Evolutionary conservation across 306 rosid genomes (phyloP).

Genomic region (Lathyrus oleraceus): DNA sequence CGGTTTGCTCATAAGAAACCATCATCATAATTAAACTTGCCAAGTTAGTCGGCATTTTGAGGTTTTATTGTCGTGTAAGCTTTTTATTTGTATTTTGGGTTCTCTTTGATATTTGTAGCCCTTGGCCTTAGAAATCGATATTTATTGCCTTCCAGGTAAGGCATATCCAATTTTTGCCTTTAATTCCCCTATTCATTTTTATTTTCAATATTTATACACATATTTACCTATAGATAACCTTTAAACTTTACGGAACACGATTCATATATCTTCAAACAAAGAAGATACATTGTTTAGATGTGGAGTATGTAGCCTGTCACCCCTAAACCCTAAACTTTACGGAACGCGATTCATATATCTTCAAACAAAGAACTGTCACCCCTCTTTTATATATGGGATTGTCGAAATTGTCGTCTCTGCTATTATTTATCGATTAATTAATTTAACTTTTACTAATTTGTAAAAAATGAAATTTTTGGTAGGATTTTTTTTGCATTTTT

Average conservation of each 20-base stretch:
- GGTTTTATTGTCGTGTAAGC: neutral
- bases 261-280: neutral
- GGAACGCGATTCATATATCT: neutral
- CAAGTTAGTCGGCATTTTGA: neutral
- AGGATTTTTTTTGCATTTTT: too few relatives aligned
- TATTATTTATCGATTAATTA: too few relatives aligned
- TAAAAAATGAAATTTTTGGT: too few relatives aligned
- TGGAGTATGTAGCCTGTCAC: too few relatives aligned
- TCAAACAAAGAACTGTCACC: too few relatives aligned
- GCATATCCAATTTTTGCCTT: constrained; percentile 31
- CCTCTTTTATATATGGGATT: too few relatives aligned
- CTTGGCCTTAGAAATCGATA: constrained; percentile 11
- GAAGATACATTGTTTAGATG: too few relatives aligned
- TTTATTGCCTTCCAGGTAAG: neutral
- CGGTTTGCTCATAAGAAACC: constrained; percentile 71
- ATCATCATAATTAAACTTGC: constrained; percentile 33
- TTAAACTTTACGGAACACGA: neutral
- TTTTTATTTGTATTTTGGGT: constrained; percentile 24
- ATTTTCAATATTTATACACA: neutral
- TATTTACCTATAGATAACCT: neutral
- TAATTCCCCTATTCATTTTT: neutral
- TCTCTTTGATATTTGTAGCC: constrained; percentile 14
- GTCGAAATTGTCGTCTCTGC: too few relatives aligned
- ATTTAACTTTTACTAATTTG: too few relatives aligned
- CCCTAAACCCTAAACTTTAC: neutral